These are phyloP conservation scores for Salvia hispanica DNA, from an alignment of 257 asterid species.

Conservation along the genomic window DNA sequence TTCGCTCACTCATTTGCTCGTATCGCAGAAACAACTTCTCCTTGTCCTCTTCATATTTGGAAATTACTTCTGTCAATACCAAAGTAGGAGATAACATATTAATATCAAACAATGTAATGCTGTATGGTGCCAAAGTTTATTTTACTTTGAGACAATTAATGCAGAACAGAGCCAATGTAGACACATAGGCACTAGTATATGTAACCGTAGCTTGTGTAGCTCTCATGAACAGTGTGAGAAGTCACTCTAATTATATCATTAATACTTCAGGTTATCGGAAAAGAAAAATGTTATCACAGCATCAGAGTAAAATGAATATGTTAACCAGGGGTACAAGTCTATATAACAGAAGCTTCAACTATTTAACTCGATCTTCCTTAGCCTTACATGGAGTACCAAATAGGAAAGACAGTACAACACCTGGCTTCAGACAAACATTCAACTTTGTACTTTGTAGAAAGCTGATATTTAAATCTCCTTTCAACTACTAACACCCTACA, in stretches of 20 bases:
- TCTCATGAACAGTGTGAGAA: not conserved
- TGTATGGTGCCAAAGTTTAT: not conserved
- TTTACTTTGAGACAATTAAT: conserved; percentile 1
- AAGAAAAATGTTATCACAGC: not conserved
- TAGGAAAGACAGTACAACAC: not conserved
- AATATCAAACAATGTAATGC: conserved; percentile 26
- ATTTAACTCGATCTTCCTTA: not conserved
- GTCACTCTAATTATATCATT: not conserved
- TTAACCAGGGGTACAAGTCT: conserved; percentile 7
- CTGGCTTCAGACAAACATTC: not conserved
- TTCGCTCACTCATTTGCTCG: conserved; percentile 80
- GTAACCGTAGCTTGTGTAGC: conserved; percentile 1
- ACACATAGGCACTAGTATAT: not conserved
- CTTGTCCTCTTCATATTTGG: conserved; percentile 89
- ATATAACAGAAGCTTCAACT: not conserved
- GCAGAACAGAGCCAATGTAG: not conserved
- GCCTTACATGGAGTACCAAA: conserved; percentile 4
- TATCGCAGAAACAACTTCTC: conserved; percentile 62
- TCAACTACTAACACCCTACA: not conserved
- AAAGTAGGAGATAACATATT: conserved; percentile 17
- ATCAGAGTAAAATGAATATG: conserved; percentile 6
- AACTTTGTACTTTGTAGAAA: conserved; percentile 5
- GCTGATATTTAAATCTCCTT: conserved; percentile 16
- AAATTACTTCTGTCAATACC: conserved; percentile 57
- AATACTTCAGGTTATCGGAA: not conserved